Percentiles rank a stretch among this genome's conserved stretches.
Conservation (phyloP, 306 rosid genomes). For the Canavalia ensiformis region DNA sequence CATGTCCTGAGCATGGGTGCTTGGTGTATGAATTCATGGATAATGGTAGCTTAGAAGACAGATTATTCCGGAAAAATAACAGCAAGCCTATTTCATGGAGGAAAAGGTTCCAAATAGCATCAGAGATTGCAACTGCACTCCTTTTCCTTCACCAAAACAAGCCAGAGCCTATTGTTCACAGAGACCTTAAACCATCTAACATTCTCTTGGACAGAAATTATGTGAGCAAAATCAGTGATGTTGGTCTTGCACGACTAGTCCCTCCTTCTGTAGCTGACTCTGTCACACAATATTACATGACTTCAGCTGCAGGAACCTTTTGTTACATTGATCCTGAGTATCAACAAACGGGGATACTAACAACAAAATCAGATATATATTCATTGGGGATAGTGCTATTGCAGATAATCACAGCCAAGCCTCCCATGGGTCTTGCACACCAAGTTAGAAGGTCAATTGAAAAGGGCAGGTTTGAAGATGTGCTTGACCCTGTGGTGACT, state of each 20-base stretch:
- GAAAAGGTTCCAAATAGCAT: constrained; percentile 77
- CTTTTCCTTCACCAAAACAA: constrained; percentile 95
- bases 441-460: constrained; percentile 80
- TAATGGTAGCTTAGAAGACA: constrained; percentile 93
- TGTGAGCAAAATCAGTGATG: constrained; percentile 91
- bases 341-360: constrained; percentile 85
- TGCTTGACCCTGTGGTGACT: constrained; percentile 73
- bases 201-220: constrained; percentile 81
- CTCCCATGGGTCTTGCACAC: constrained; percentile 92
- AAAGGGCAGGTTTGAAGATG: constrained; percentile 60
- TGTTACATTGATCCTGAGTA: constrained; percentile 99
- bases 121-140: constrained; percentile 88
- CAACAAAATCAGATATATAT: constrained; percentile 86
- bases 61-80: constrained; percentile 69
- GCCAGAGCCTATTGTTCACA: constrained; percentile 95
- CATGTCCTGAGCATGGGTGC: constrained; percentile 95
- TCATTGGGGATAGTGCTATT: constrained; percentile 86
- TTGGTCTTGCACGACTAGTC: constrained; percentile 89
- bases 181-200: constrained; percentile 97
- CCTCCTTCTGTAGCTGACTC: constrained; percentile 79
- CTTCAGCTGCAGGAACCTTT: constrained; percentile 97
- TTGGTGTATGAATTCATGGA: constrained; percentile 91
- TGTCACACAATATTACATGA: constrained; percentile 88
- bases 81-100: constrained; percentile 79
- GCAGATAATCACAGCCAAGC: constrained; percentile 89